These are phyloP conservation scores for Trapa bicornis DNA, from an alignment of 345 rosid species.

Conservation along the genomic window DNA sequence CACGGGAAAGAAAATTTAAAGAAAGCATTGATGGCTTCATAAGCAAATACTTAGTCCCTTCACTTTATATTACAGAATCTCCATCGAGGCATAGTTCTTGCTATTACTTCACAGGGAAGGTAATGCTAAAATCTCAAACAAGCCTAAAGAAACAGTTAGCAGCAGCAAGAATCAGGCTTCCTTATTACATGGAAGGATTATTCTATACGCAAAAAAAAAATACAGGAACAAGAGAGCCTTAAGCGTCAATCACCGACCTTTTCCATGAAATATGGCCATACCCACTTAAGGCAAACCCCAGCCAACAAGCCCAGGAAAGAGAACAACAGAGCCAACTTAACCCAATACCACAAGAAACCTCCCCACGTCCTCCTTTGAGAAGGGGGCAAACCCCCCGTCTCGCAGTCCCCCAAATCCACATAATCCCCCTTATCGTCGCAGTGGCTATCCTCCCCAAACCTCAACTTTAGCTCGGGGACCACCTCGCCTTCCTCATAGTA, in stretches of 20 bases:
- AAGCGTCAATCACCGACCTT: constrained; percentile 31
- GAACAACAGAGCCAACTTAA: constrained; percentile 40
- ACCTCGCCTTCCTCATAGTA: constrained; percentile 40
- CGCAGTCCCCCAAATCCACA: constrained; percentile 33
- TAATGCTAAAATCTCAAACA: background rate
- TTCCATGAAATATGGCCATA: constrained; percentile 81
- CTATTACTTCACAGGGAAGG: background rate
- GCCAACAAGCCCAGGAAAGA: constrained; percentile 45
- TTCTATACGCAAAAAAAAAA: background rate
- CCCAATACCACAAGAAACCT: constrained; percentile 53
- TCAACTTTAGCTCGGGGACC: constrained; percentile 58
- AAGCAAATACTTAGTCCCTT: too few relatives aligned
- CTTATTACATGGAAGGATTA: background rate
- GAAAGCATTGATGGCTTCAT: background rate
- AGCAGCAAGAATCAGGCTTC: background rate
- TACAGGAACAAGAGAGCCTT: background rate
- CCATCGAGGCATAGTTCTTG: background rate
- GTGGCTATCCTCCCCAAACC: constrained; percentile 20
- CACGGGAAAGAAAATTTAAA: background rate
- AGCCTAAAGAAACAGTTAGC: background rate
- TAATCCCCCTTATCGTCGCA: constrained; percentile 31
- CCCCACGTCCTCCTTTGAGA: constrained; percentile 24
- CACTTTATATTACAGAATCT: background rate
- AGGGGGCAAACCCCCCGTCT: constrained; percentile 20
- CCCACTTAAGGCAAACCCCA: constrained; percentile 67